Conservation (phyloP, 2,329 filamentous ascomycete genomes). For the Cucurbitaria berberidis region DNA sequence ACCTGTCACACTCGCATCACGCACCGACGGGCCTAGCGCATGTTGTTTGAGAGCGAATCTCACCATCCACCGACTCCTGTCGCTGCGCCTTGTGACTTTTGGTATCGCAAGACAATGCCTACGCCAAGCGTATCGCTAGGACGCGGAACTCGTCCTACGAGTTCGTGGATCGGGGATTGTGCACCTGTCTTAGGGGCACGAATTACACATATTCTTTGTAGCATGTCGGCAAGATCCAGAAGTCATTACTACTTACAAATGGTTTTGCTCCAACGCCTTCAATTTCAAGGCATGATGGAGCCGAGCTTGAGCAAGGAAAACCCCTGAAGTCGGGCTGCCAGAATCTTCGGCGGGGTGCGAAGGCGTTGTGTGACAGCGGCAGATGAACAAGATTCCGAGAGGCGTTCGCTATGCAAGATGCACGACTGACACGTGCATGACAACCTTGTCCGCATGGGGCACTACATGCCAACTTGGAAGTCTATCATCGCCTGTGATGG, state of each 20-base stretch:
- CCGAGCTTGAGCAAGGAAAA: neutral
- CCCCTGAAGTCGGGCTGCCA: conserved; percentile 1
- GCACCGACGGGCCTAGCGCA: neutral
- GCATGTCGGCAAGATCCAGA: neutral
- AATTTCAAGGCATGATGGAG: neutral
- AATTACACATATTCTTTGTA: neutral
- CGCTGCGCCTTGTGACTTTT: neutral
- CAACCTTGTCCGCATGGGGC: neutral
- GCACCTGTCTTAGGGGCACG: neutral
- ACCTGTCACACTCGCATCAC: neutral
- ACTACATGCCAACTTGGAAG: neutral
- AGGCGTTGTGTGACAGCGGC: conserved; percentile 14
- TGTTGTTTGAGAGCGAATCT: neutral
- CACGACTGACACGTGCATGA: neutral
- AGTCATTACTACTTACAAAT: neutral
- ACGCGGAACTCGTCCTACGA: no score
- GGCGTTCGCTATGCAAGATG: neutral
- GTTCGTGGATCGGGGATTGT: neutral
- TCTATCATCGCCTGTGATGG: neutral
- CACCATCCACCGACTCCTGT: neutral
- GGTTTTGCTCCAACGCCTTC: neutral
- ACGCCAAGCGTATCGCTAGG: no score
- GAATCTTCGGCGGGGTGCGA: conserved; percentile 1
- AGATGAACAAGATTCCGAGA: conserved; percentile 11
- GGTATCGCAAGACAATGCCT: neutral